Evolutionary conservation across 176 grass and related monocot species (phyloP), one percentile per base, ranked within the genome.

Genomic region (Zea luxurians): DNA sequence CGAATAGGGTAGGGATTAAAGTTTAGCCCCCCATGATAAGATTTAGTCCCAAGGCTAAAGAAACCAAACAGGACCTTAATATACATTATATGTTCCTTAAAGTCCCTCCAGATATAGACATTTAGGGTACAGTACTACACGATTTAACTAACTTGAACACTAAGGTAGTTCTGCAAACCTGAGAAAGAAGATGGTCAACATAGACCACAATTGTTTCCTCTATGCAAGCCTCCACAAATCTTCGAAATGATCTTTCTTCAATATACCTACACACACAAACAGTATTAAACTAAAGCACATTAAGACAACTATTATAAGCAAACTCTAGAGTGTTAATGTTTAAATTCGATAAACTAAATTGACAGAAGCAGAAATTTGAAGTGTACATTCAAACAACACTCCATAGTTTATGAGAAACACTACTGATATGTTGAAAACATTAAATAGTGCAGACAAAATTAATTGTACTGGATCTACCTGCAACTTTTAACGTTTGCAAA

Each of bases 211-310:
- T 85, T 81, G 92, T 99, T 89, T 96, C 86, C 88, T 99, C 96
- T 46, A 96, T 74, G 75, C 92, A 99, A 84, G 96, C 80, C 86
- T 99, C 96, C 68, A 91, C 92, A 84, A 99, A 99, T 78, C 96
- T 99, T 89, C 90, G 89, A 78, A 96, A 99, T 54, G 79, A 86
- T 87, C 96, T 96, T 82, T 99, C 96, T 77, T 99, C 96, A 84
- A 93, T 96, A 80, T 89, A 99, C 54, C 96, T 97, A 81, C 52
- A 54, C 15, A 54, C 15, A 55, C 17, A 71, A 76, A 27, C 63
- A 17, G 1, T 58, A 21, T 82, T 68, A 73, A 66, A 77, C 45
- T 47, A 60, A 82, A 70, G 62, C 64, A 17, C 6, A 64, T 48
- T 82, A 67, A 65, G 54, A 53, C 66, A 76, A 74, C 61, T 9